Evolutionary conservation across 2,329 filamentous ascomycete genomes (phyloP).

Genomic region (Alternaria panax): DNA sequence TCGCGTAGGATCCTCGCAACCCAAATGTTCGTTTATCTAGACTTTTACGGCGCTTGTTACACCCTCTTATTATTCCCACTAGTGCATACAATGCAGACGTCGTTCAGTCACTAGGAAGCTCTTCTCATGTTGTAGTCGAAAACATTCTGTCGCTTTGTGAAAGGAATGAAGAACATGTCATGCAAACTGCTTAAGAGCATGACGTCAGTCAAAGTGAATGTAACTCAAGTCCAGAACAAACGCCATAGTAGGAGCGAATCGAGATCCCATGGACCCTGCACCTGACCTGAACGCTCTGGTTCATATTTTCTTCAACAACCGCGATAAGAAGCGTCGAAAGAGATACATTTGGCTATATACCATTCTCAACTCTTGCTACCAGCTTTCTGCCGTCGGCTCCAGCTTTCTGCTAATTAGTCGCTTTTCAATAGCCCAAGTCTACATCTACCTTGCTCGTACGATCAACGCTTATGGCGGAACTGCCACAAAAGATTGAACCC

Average conservation of each 20-base stretch:
- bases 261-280: background rate
- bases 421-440: background rate
- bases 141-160: background rate
- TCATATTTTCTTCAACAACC: background rate
- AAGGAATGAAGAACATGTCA: background rate
- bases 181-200: background rate
- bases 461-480: background rate
- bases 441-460: background rate
- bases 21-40: background rate
- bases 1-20: background rate
- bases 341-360: background rate
- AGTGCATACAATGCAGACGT: background rate
- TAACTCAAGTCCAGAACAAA: background rate
- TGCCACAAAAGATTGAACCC: background rate
- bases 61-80: background rate
- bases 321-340: background rate
- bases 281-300: background rate
- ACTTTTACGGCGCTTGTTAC: background rate
- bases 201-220: background rate
- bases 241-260: background rate
- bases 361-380: background rate
- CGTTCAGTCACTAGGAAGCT: background rate
- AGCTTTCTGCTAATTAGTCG: background rate
- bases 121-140: background rate
- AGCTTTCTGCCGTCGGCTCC: background rate